Percentiles rank a stretch among this genome's conserved stretches.
phyloP scores from a whole-genome alignment of 495 filamentous ascomycete species.

The Neurospora sp. region DNA sequence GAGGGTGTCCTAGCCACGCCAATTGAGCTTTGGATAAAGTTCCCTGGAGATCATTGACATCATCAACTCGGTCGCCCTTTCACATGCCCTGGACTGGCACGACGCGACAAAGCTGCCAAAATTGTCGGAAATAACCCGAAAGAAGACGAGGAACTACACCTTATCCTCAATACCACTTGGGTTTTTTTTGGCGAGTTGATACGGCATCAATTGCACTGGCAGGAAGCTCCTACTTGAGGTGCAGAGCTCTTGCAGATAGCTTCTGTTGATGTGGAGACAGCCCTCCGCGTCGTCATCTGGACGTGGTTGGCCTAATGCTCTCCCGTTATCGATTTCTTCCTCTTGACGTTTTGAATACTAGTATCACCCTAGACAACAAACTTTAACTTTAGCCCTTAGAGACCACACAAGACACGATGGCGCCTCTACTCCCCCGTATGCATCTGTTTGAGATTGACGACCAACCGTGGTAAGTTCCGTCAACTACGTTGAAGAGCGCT shows the following conservation, averaged over 20 bases:
- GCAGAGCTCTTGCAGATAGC: background rate
- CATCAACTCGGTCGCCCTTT: background rate
- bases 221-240: background rate
- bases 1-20: background rate
- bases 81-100: background rate
- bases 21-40: background rate
- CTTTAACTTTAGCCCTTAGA: too few relatives aligned
- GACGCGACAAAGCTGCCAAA: background rate
- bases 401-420: conserved; percentile 23
- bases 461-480: conserved; percentile 35
- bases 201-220: background rate
- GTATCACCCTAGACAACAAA: background rate
- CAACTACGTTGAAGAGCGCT: background rate
- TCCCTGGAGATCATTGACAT: background rate
- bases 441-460: conserved; percentile 49
- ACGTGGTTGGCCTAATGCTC: background rate
- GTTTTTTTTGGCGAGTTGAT: background rate
- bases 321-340: background rate
- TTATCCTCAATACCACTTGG: background rate
- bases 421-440: conserved; percentile 40
- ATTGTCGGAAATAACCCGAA: background rate
- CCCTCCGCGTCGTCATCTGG: background rate
- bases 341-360: background rate
- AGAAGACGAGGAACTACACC: background rate
- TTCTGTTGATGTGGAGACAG: background rate